phyloP scores from a whole-genome alignment of 140 eudicot genomes.

The Stevia rebaudiana region DNA sequence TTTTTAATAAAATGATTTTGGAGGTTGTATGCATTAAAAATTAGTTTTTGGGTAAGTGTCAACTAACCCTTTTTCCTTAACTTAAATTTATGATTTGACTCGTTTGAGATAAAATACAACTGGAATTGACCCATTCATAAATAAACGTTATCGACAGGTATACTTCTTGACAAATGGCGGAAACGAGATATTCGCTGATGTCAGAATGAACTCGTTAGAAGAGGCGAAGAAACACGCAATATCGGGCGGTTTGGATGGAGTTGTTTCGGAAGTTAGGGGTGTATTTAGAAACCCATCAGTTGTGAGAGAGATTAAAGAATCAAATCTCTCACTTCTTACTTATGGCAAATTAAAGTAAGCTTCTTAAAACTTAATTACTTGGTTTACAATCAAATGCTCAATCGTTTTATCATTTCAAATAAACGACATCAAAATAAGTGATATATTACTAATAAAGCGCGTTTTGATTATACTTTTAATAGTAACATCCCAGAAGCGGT shows the following conservation, averaged over 20 bases:
- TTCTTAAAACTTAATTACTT: not conserved
- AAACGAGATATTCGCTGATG: conserved; percentile 55
- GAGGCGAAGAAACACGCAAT: conserved; percentile 63
- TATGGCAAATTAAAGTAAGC: conserved; percentile 82
- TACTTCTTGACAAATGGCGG: conserved; percentile 84
- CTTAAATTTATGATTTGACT: not conserved
- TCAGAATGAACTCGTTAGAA: conserved; percentile 68
- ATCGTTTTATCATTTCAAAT: too few species aligned
- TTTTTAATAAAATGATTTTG: not conserved
- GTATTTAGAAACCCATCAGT: conserved; percentile 65
- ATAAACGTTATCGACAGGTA: conserved; percentile 11
- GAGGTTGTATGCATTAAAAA: not conserved
- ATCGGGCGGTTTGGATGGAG: conserved; percentile 75
- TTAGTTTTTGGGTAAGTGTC: not conserved
- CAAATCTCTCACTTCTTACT: conserved; percentile 69
- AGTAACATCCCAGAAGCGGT: conserved; percentile 88
- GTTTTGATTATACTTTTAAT: conserved; percentile 1
- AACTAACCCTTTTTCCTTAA: not conserved
- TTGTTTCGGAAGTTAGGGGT: conserved; percentile 79
- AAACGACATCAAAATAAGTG: too few species aligned
- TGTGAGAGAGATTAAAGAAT: conserved; percentile 66
- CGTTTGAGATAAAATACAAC: not conserved
- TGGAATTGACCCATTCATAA: not conserved
- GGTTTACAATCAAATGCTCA: not conserved
- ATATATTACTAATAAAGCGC: not conserved